Percentiles rank a stretch among this genome's conserved stretches.
Evolutionary conservation across 2,329 filamentous ascomycete genomes (phyloP).

Genomic region (Monosporascus sp.): DNA sequence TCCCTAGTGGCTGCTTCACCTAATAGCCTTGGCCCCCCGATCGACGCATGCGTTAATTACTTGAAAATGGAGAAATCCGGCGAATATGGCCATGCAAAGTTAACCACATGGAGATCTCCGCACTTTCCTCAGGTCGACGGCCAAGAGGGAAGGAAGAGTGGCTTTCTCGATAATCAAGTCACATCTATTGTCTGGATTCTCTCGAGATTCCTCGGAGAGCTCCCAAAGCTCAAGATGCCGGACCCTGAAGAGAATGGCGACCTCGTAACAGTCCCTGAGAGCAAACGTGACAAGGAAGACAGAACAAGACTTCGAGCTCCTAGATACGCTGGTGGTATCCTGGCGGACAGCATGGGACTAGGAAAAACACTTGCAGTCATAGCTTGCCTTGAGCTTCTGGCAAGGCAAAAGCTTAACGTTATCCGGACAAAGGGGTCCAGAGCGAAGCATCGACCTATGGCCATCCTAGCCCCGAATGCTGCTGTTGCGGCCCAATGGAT

Average conservation of each 20-base stretch:
- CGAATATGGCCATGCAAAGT: conserved; percentile 15
- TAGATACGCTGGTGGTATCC: conserved; percentile 19
- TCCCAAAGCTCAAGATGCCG: conserved; percentile 12
- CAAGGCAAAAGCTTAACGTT: conserved; percentile 14
- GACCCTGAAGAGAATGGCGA: neutral
- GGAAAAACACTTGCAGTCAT: conserved; percentile 22
- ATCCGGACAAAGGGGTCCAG: conserved; percentile 1
- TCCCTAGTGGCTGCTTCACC: conserved; percentile 18
- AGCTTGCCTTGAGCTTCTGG: conserved; percentile 15
- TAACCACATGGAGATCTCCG: conserved; percentile 17
- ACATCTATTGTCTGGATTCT: conserved; percentile 26
- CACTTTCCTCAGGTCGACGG: conserved; percentile 15
- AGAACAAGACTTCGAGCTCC: conserved; percentile 13
- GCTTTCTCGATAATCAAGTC: conserved; percentile 20
- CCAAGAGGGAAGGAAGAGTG: conserved; percentile 11
- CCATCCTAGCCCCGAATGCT: conserved; percentile 18
- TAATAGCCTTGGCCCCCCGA: conserved; percentile 20
- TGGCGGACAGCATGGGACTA: conserved; percentile 24
- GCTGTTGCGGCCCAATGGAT: conserved; percentile 22
- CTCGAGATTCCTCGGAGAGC: conserved; percentile 18
- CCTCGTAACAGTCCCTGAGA: neutral
- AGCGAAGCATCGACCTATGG: conserved; percentile 13
- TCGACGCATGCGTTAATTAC: conserved; percentile 16
- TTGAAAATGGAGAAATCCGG: conserved; percentile 19
- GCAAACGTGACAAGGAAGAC: conserved; percentile 5